Conservation (phyloP, 495 filamentous ascomycete species). For the Schizothecium vesticola region DNA sequence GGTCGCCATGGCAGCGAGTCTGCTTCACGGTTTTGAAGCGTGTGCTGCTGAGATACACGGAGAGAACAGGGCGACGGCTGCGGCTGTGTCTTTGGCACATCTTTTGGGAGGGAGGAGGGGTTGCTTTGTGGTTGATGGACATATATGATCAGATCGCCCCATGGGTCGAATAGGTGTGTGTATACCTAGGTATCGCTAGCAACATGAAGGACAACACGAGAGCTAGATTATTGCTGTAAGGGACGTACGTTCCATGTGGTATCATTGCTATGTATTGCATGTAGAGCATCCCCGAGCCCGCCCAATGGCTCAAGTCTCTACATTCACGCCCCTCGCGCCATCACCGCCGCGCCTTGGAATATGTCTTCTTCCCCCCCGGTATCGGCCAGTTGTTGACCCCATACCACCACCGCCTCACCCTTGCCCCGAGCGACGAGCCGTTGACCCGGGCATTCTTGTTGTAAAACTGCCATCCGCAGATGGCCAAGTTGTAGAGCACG, state of each 20-base stretch:
- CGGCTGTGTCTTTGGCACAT: neutral
- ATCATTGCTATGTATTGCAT: neutral
- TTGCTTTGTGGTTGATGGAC: neutral
- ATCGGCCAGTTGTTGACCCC: conserved; percentile 80
- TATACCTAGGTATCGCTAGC: neutral
- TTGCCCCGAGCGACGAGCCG: conserved; percentile 65
- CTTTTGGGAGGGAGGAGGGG: neutral
- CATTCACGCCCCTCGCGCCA: neutral
- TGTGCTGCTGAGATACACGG: neutral
- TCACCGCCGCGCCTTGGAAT: neutral
- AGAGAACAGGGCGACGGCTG: neutral
- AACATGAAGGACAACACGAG: neutral
- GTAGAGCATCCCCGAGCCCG: neutral
- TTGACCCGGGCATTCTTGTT: conserved; percentile 65
- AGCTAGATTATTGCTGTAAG: neutral
- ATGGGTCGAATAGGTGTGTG: neutral
- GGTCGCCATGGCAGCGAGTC: neutral
- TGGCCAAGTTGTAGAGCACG: conserved; percentile 70
- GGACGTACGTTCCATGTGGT: neutral
- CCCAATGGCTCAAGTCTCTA: neutral
- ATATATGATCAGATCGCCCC: neutral
- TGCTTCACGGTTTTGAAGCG: neutral
- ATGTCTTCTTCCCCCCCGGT: conserved; percentile 28
- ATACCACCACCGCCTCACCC: conserved; percentile 83
- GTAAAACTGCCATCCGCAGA: conserved; percentile 79